A percentile compares a stretch with the other conserved stretches of the same genome.
These are phyloP conservation scores for Fusarium paranaense DNA, from an alignment of 2,329 filamentous ascomycete species.

Conservation along the genomic window DNA sequence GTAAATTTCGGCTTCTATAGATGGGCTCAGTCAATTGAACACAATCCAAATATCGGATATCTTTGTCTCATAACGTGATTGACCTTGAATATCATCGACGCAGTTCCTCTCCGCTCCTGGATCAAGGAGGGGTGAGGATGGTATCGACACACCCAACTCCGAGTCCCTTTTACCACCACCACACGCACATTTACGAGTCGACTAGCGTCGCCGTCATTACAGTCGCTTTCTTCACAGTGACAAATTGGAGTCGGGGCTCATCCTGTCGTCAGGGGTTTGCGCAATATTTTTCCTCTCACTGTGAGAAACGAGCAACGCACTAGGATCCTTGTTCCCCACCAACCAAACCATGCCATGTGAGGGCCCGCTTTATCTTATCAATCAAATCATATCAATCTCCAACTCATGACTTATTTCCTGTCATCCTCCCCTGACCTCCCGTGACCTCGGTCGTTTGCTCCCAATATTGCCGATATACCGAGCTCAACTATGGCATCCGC, in stretches of 20 bases:
- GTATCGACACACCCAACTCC: background rate
- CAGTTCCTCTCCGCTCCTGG: background rate
- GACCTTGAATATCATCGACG: background rate
- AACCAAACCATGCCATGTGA: background rate
- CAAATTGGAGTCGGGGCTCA: background rate
- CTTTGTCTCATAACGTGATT: background rate
- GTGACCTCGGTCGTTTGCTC: background rate
- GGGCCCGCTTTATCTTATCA: background rate
- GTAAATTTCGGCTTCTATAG: background rate
- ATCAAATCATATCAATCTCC: background rate
- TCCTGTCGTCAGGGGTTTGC: background rate
- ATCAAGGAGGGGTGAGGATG: background rate
- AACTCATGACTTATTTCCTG: background rate
- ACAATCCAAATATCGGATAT: background rate
- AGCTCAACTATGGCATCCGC: background rate
- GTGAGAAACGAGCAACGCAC: background rate
- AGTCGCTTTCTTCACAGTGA: background rate
- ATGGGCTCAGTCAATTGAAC: background rate
- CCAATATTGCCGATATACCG: background rate
- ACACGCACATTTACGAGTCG: background rate
- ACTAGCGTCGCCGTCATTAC: background rate
- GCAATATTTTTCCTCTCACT: background rate
- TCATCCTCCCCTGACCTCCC: background rate
- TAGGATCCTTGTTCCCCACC: background rate
- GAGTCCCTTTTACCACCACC: background rate